Evolutionary conservation across 78 protist genomes (phyloP), one percentile per base, ranked within the genome.

Genomic region (Speleostelium caveatum): DNA sequence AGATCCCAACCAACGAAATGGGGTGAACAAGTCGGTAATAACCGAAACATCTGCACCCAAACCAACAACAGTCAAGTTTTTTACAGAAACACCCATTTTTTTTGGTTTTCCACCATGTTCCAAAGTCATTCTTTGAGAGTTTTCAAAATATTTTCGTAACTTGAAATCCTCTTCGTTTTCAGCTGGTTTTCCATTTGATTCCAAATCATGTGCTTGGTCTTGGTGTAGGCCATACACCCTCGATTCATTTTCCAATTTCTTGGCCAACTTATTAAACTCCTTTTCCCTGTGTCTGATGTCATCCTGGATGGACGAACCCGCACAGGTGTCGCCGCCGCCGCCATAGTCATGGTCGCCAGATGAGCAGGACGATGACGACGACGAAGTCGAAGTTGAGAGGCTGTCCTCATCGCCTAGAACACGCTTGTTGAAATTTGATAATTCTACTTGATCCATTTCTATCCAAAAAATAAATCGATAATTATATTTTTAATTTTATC

Each of bases 1-100:
- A 2, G 58, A 51, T 7, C 35, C 58, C 1, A 86, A 26, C 66
- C 58, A 53, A 16, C 2, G 3, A 61, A 86, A 73, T 51, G 93
- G 93, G 12, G 93, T 49, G 8, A 41, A 51, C 93, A 86, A 65
- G 67, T 86, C 93, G n/a, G 73, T 21, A 41, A 86, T 75, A 22
- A 86, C 74, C 21, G 86, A 73, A n/a, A 49, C 85, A 66, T 74
- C 85, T n/a, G 93, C 93, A 67, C 90, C 93, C 26, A 51, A 33
- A 49, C 94, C 94, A 17, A 75, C 87, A 12, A 88, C 94, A 10
- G 87, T 88, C 26, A 88, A 53, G 28, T 88, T 67, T 32, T 72
- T 66, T 32, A 88, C 22, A 2, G 75, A 75, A 36, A 88, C 76
- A 75, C 94, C 94, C 83, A 88, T 78, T 17, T 55, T 41, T 33